Percentiles rank a stretch among this genome's conserved stretches.
Evolutionary conservation across 306 rosid genomes (phyloP).

Genomic region (Gleditsia sinensis): DNA sequence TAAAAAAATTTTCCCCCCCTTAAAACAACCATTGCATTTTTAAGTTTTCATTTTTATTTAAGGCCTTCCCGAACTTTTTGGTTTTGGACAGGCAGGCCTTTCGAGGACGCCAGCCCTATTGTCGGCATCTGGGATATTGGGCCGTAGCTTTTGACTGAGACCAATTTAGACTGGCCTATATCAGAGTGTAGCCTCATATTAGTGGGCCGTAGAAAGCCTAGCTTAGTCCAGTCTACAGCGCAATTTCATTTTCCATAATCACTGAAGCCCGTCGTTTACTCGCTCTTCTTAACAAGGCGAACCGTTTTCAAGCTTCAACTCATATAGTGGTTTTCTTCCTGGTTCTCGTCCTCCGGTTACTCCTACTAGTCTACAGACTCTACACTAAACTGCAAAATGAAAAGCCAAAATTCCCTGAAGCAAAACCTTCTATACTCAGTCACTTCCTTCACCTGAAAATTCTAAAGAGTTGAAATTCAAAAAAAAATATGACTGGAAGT

Average conservation of each 20-base stretch:
- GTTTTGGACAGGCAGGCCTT: too few species aligned
- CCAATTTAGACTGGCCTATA: too few species aligned
- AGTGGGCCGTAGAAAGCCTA: neutral
- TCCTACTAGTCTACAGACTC: neutral
- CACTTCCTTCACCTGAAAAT: neutral
- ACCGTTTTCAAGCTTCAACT: neutral
- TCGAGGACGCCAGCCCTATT: too few species aligned
- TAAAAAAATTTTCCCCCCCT: too few species aligned
- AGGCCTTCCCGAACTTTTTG: too few species aligned
- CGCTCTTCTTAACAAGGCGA: neutral
- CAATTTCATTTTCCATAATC: neutral
- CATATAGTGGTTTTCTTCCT: too few species aligned
- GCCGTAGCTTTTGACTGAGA: too few species aligned
- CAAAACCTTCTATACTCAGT: neutral
- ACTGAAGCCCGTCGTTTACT: neutral
- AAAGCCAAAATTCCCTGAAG: neutral
- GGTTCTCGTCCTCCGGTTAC: neutral
- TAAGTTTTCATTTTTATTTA: too few species aligned
- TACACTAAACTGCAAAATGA: neutral
- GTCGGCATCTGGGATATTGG: too few species aligned
- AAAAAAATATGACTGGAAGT: constrained; percentile 54
- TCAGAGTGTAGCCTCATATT: neutral
- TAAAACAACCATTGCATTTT: too few species aligned
- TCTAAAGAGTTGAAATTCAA: neutral
- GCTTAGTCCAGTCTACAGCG: neutral